These are phyloP conservation scores for Fusarium abutilonis DNA, from an alignment of 2,329 filamentous ascomycete genomes.

Conservation along the genomic window DNA sequence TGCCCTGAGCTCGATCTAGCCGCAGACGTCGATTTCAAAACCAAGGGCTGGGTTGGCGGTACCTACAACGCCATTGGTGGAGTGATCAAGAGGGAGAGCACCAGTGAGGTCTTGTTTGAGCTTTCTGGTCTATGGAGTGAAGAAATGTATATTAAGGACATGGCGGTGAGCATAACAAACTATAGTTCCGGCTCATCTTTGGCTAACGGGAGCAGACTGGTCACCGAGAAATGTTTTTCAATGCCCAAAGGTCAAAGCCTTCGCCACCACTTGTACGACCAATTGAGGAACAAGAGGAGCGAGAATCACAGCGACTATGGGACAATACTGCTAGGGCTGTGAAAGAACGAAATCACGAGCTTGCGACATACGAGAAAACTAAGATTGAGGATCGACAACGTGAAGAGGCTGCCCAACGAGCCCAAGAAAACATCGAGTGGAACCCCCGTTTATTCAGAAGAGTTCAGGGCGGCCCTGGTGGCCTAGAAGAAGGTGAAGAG, in stretches of 20 bases:
- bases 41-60: constrained; percentile 95
- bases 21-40: constrained; percentile 97
- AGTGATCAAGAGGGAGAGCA: constrained; percentile 86
- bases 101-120: constrained; percentile 88
- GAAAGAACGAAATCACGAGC: constrained; percentile 83
- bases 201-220: constrained; percentile 70
- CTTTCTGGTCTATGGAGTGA: constrained; percentile 92
- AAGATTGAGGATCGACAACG: constrained; percentile 93
- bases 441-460: constrained; percentile 83
- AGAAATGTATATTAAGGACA: constrained; percentile 91
- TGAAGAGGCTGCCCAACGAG: constrained; percentile 83
- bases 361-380: constrained; percentile 95
- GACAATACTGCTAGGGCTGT: constrained; percentile 82
- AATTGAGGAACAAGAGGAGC: constrained; percentile 84
- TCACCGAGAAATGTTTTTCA: constrained; percentile 88
- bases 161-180: constrained; percentile 66
- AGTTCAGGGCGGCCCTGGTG: constrained; percentile 75
- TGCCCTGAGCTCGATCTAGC: constrained; percentile 88
- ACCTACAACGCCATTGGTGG: constrained; percentile 97
- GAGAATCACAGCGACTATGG: constrained; percentile 93
- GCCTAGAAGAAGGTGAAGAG: constrained; percentile 82
- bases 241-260: constrained; percentile 81
- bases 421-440: constrained; percentile 86
- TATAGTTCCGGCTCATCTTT: not conserved
- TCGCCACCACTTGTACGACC: constrained; percentile 78